Base-by-base conservation (phyloP, 2,329 filamentous ascomycete species). In the Dothideomycetes sp. region DNA sequence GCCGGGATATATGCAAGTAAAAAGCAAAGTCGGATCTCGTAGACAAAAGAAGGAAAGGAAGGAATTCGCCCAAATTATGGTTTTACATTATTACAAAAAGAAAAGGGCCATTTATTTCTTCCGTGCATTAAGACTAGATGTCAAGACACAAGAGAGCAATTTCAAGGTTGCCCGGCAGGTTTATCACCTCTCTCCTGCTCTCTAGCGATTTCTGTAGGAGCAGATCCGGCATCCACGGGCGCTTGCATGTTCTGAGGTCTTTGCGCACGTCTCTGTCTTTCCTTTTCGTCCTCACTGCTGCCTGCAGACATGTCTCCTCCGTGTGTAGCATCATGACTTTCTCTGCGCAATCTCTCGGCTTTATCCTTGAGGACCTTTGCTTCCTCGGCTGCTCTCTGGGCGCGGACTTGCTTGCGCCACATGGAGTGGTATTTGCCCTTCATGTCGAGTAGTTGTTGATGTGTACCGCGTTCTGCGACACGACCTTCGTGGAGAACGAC, bases 321-420 rank as follows among this genome's bases (percentile, higher is more conserved):
- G 34, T 19, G 49, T 45, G 22, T 48, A 43, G 33, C 50, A 40
- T 44, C 51, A 48, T 33, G 51, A 45, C 64, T 68, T 48, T 70
- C 67, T 31, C 65, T 54, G 16, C 67, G 59, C 6, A 71, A 57
- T 38, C 66, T 53, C 35, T 70, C 67, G 13, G 67, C 68, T 51
- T 69, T 70, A 45, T 68, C 66, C 44, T 69, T 67, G 39, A 70
- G 55, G 11, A 65, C 55, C 39, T 64, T 63, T 20, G 68, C 68
- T 49, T 71, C 65, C 44, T 70, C 66, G 11, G 67, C 67, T 12
- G 67, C 68, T 37, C 62, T 54, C 48, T 71, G 66, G 11, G 67
- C 68, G 7, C 65, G 63, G 16, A 70, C 68, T 47, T 71, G 68
- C 55, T 71, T 71, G 56, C 60, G 64, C 68, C 68, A 71, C 68